These are phyloP conservation scores for Sutorius eximius DNA, from an alignment of 1,284 basidiomycete genomes.

Conservation along the genomic window DNA sequence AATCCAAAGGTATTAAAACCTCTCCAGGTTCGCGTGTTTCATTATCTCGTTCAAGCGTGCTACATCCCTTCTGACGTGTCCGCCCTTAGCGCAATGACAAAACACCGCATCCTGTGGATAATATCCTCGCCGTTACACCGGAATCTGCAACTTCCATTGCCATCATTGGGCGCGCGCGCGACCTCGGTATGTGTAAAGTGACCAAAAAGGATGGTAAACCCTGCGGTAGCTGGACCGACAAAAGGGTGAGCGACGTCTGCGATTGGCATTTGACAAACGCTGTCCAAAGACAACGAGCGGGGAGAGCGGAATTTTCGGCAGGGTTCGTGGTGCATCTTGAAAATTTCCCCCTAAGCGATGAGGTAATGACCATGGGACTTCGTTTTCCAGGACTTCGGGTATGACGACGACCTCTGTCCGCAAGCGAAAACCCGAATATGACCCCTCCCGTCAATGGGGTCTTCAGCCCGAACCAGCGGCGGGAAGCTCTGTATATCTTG, in stretches of 20 bases:
- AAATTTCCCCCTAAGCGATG: no score
- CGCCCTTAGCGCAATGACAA: conserved; percentile 42
- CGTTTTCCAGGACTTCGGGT: conserved; percentile 59
- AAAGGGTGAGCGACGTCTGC: conserved; percentile 78
- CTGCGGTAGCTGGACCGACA: conserved; percentile 88
- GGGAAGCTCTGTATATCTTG: conserved; percentile 70
- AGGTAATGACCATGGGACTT: background rate
- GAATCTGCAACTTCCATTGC: conserved; percentile 76
- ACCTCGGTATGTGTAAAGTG: conserved; percentile 83
- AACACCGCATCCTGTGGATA: conserved; percentile 72
- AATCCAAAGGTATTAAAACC: conserved; percentile 89
- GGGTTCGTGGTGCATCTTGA: no score
- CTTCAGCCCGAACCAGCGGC: conserved; percentile 52
- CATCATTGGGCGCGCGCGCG: conserved; percentile 83
- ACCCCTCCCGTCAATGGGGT: conserved; percentile 70
- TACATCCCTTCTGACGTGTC: background rate
- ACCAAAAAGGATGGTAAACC: conserved; percentile 74
- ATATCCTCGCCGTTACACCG: conserved; percentile 87
- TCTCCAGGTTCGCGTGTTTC: conserved; percentile 58
- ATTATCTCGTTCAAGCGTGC: background rate
- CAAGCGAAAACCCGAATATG: conserved; percentile 58
- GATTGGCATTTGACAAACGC: conserved; percentile 87
- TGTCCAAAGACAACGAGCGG: conserved; percentile 69
- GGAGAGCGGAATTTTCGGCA: conserved; percentile 79
- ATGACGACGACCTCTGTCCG: conserved; percentile 51